Evolutionary conservation across 1,139 yeast genomes (phyloP), one percentile per base, ranked within the genome.

Genomic region (Protomyces inouyei): DNA sequence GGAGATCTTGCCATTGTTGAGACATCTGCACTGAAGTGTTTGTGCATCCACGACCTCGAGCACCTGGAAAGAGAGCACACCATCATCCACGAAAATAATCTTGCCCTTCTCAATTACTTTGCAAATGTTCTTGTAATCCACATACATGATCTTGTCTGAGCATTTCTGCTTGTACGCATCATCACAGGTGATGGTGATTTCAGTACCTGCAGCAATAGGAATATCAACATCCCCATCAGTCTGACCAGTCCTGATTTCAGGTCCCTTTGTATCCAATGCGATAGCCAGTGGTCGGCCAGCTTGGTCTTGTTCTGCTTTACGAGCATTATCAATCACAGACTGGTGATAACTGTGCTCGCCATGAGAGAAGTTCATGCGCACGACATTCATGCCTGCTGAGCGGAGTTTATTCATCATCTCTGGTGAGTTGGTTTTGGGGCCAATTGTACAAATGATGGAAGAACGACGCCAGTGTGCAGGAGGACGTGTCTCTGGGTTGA

Each of bases 191-290:
- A 93, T 88, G 75, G 80, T 85, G 95, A 93, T 88, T 77, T 88
- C 92, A 77, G 91, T 97, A 79, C 86, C 86, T 66, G 95, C 83
- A 52, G 83, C 79, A 74, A 95, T 87, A 73, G 96, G 88, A 79
- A 71, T 67, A 76, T 93, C 98, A 69, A 80, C 79, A 67, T 83
- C 88, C 72, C 83, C 88, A 68, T 80, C 76, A 72, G 98, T 95
- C 77, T 90, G 85, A 79, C 99, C 98, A 65, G 98, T 92, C 84
- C 98, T 89, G 80, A 93, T 93, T 82, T 95, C 98, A 70, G 99
- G 98, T 72, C 99, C 99, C 84, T 93, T 95, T 77, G 98, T 95
- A 79, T 93, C 99, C 74, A 93, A 85, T 70, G 99, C 99, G 79
- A 93, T 91, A 69, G 97, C 98, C 75, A 93, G 83, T 65, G 98